Percentiles rank a stretch among this genome's conserved stretches.
phyloP scores from a whole-genome alignment of 768 basidiomycete genomes.

The Lactarius quietus region DNA sequence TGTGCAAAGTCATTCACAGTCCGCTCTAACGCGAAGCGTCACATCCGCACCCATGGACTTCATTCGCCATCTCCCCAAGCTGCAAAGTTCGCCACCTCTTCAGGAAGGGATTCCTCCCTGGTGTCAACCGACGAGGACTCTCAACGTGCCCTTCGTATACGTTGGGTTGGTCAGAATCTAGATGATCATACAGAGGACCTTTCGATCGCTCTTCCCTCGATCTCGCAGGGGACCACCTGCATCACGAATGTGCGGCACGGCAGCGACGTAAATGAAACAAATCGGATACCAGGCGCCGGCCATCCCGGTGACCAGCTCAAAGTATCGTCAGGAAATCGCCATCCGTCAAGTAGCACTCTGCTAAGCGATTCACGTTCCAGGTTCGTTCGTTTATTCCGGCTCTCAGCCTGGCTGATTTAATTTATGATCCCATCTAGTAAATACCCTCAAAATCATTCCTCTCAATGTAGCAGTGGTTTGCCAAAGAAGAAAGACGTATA shows the following conservation, averaged over 20 bases:
- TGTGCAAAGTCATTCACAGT: slow-evolving; percentile 71
- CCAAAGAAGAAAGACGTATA: slow-evolving; percentile 17
- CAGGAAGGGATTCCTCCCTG: slow-evolving; percentile 10
- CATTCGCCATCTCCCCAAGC: slow-evolving; percentile 31
- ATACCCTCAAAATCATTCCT: slow-evolving; percentile 7
- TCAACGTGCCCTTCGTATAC: slow-evolving; percentile 22
- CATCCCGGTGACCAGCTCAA: not conserved
- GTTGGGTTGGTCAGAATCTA: slow-evolving; percentile 20
- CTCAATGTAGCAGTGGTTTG: slow-evolving; percentile 14
- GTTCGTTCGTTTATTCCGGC: slow-evolving; percentile 10
- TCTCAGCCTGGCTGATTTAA: not conserved
- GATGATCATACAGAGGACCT: slow-evolving; percentile 11
- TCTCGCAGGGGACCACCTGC: not conserved
- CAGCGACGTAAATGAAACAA: not conserved
- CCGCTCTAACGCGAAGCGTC: slow-evolving; percentile 75
- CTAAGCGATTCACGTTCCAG: slow-evolving; percentile 7
- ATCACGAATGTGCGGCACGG: not conserved
- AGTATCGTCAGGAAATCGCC: not conserved
- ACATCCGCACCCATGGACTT: slow-evolving; percentile 73
- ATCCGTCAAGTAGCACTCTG: not conserved
- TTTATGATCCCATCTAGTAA: slow-evolving; percentile 1
- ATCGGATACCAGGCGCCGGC: slow-evolving; percentile 6
- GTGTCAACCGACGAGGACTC: slow-evolving; percentile 9
- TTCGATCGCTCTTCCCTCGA: not conserved
- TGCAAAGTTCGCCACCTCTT: not conserved